Base-by-base conservation (phyloP, 495 filamentous ascomycete species). In the Astrothelium subdiscretum region DNA sequence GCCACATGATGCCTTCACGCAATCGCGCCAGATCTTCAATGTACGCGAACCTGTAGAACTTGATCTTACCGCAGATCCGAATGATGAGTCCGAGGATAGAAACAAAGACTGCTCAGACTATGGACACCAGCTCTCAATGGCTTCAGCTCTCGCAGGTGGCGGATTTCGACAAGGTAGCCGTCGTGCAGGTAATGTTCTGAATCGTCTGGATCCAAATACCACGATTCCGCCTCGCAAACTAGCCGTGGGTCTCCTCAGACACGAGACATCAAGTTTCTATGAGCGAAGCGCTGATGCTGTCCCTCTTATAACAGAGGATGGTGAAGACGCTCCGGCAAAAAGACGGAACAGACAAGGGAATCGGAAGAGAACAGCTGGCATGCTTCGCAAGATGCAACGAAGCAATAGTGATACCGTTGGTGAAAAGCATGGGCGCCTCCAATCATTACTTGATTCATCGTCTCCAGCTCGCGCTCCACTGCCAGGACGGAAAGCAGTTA, bases 121-220 rank as follows among this genome's bases (percentile, higher is more conserved):
- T 3, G 20, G 18, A 18, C 6, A 10, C 8, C 11, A 8, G 18
- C 20, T 20, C 3, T 3, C 18, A 48, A 18, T n/a, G 5, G 42
- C 18, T 18, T n/a, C 42, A n/a, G 42, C 42, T 18, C 42, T n/a
- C 20, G 3, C 13, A 20, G 42, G 3, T 10, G 18, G 6, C 11
- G 11, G 20, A 48, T 3, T 3, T 48, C 42, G 3, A 18, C 18
- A 6, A 40, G 15, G 35, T 6, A 40, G 35, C 35, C 11, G 11
- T 18, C 31, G 38, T 6, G 3, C 13, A 3, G 26, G 59, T 22
- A 26, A 22, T 15, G 59, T 42, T 26, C 43, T 68, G 10, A 59
- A 63, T 24, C 44, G 31, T 13, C n/a, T 69, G 26, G 62, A 65
- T 59, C 54, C 62, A 2, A 71, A 69, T 38, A 32, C 61, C 3